Base-by-base conservation (phyloP, 306 rosid genomes). In the Luffa acutangula region DNA sequence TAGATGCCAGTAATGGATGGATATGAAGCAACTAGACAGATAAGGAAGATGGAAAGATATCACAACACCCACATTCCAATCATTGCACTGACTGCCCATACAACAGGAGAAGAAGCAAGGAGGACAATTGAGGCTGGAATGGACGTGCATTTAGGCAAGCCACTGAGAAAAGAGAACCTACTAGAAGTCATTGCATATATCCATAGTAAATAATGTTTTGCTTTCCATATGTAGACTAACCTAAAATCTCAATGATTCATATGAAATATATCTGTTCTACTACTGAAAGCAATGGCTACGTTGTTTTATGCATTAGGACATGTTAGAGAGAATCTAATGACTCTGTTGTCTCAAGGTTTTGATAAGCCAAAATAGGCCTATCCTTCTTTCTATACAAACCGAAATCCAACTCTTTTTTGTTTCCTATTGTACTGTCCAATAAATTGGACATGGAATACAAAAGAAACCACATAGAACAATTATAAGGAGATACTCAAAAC, bases 1-100 rank as follows among this genome's bases (percentile, higher is more conserved):
- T 85, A 92, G 93, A 90, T 94, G 96, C 90, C 91, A 49, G 46
- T 83, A 45, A 87, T 92, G 94, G 62, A 87, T 72, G 97, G 96
- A 4, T 81, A 66, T 77, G 92, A 92, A 80, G 92, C 94, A 77
- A 84, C 94, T 3, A 81, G 72, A 72, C 25, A 76, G 80, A 90
- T 92, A 84, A 80, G 97, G 81, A 80, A 81, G 79, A 75, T 79
- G 78, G 97, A 91, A 83, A 83, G 79, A 74, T 3, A 14, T 0
- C 85, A 79, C 63, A 85, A 87, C 63, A 69, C 86, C 56, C 92
- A 41, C 66, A 88, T 88, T 56, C 94, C 93, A 3, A 91, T 94
- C 77, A 88, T 94, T 60, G 97, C 95, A 74, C 83, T 94, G 72
- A 89, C 94, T 5, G 93, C 91, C 81, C 83, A 83, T n/a, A 48